A percentile compares a stretch with the other conserved stretches of the same genome.
Evolutionary conservation across 768 basidiomycete genomes (phyloP).

Genomic region (Termitomyces bulborhizus): DNA sequence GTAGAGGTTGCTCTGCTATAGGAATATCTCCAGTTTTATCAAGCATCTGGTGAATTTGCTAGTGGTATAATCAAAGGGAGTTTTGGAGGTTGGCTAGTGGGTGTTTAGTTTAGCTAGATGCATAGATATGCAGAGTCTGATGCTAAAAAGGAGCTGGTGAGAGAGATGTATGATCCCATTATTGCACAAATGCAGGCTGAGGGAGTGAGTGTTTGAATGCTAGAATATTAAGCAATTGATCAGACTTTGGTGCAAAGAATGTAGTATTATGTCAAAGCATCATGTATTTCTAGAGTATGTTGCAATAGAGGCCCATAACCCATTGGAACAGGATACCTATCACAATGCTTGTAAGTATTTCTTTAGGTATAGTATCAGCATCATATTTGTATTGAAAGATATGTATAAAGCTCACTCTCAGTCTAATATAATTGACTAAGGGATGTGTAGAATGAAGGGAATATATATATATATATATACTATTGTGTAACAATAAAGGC

Average conservation of each 20-base stretch:
- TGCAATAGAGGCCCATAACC: not conserved
- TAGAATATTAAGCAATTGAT: not conserved
- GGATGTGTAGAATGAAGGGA: not conserved
- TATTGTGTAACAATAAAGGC: not conserved
- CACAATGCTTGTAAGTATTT: not conserved
- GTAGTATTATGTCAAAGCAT: not conserved
- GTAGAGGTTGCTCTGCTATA: too few species aligned
- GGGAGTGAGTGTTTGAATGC: too few species aligned
- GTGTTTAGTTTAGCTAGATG: too few species aligned
- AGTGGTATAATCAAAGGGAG: too few species aligned
- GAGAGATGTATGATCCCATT: not conserved
- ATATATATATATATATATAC: not conserved
- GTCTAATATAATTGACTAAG: too few species aligned
- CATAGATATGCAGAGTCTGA: not conserved
- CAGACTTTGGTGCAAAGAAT: not conserved
- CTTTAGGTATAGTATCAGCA: not conserved
- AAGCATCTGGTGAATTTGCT: too few species aligned
- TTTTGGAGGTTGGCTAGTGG: too few species aligned
- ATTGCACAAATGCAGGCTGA: not conserved
- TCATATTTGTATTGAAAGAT: not conserved
- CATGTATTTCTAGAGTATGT: not conserved
- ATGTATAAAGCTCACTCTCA: not conserved
- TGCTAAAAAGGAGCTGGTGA: not conserved
- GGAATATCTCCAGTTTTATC: too few species aligned
- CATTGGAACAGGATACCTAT: not conserved